Conservation (phyloP, 306 rosid genomes). For the Crataegus laevigata region DNA sequence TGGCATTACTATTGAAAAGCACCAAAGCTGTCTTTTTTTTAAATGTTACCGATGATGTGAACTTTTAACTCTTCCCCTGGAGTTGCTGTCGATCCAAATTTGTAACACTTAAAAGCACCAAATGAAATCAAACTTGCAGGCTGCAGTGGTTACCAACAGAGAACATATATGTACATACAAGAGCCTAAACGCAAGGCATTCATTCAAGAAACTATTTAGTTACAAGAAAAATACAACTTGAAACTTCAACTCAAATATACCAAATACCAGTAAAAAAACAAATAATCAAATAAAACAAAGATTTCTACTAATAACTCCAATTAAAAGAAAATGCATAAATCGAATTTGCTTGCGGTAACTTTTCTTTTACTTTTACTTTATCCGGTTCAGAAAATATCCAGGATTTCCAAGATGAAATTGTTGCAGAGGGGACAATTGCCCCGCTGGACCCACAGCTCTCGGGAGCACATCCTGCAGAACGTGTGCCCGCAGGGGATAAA, state of each 20-base stretch:
- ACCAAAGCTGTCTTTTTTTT: no score
- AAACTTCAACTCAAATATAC: neutral
- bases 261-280: neutral
- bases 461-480: conserved; percentile 79
- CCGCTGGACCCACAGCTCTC: conserved; percentile 60
- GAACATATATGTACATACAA: neutral
- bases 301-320: neutral
- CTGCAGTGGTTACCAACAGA: no score
- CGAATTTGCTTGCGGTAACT: neutral
- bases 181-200: neutral
- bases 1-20: no score
- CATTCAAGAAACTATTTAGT: neutral
- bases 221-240: neutral
- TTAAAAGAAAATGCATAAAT: neutral
- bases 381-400: conserved; percentile 53
- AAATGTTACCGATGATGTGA: no score
- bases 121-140: no score
- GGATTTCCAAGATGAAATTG: conserved; percentile 65
- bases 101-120: no score
- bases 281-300: neutral
- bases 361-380: neutral
- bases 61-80: no score
- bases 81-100: no score
- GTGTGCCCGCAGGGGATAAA: conserved; percentile 67
- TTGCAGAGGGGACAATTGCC: conserved; percentile 85